Evolutionary conservation across 73 alveolate genomes (phyloP).

Genomic region (Paramecium tetraurelia): DNA sequence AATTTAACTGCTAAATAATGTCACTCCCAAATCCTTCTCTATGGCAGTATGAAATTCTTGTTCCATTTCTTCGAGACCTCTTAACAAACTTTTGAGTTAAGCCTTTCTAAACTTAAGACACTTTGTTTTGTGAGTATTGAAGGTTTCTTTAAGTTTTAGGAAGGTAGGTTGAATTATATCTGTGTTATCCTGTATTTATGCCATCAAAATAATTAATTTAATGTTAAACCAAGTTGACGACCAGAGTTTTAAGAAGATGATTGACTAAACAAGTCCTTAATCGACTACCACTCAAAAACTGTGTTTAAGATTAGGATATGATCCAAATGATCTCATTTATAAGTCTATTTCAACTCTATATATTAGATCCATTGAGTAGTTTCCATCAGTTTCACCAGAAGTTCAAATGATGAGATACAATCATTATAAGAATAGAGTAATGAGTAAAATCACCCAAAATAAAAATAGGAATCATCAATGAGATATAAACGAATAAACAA

Average conservation of each 20-base stretch:
- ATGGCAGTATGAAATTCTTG: slow-evolving; percentile 15
- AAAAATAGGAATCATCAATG: background rate
- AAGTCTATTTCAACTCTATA: background rate
- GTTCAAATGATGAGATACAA: background rate
- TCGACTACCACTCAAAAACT: background rate
- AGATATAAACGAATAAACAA: background rate
- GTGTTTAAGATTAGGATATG: background rate
- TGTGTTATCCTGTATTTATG: slow-evolving; percentile 26
- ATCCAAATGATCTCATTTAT: background rate
- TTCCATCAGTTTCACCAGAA: background rate
- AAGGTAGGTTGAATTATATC: background rate
- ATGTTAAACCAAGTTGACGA: background rate
- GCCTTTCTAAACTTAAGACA: background rate
- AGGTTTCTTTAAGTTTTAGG: background rate
- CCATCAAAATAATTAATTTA: background rate
- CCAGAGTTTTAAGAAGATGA: background rate
- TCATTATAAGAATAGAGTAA: background rate
- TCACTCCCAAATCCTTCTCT: slow-evolving; percentile 34
- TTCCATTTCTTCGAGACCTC: slow-evolving; percentile 28
- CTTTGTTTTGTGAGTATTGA: slow-evolving; percentile 12
- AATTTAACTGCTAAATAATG: background rate
- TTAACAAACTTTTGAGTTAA: background rate
- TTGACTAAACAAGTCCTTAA: background rate
- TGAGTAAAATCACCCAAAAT: background rate
- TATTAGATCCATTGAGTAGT: background rate